Conservation (phyloP, 495 filamentous ascomycete species). For the Daldinia vernicosa region DNA sequence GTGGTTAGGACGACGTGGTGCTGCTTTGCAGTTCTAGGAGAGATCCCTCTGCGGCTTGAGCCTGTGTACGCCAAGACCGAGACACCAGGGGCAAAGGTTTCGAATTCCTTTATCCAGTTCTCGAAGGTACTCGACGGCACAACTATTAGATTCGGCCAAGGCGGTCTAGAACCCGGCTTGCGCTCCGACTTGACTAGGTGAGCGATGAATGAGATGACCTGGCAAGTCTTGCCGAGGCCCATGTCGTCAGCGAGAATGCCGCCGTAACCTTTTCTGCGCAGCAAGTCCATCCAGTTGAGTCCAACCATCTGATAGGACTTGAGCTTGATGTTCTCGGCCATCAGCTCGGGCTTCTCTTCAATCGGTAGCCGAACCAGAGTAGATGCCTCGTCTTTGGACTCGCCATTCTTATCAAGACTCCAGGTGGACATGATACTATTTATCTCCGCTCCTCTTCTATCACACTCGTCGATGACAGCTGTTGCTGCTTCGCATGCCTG, state of each 20-base stretch:
- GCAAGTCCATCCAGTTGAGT: conserved; percentile 88
- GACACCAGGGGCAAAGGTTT: conserved; percentile 81
- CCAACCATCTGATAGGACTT: conserved; percentile 96
- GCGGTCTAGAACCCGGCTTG: conserved; percentile 55
- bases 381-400: conserved; percentile 12
- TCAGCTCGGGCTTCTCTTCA: conserved; percentile 75
- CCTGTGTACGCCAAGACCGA: conserved; percentile 85
- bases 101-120: conserved; percentile 93
- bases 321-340: conserved; percentile 74
- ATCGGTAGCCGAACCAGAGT: conserved; percentile 46
- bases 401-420: conserved; percentile 40
- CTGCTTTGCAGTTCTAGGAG: conserved; percentile 59
- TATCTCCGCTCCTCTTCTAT: conserved; percentile 32
- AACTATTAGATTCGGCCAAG: conserved; percentile 82
- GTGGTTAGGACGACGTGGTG: conserved; percentile 93
- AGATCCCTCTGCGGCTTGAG: conserved; percentile 65
- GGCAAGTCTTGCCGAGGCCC: conserved; percentile 97
- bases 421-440: conserved; percentile 37
- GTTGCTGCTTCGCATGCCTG: conserved; percentile 43
- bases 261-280: conserved; percentile 79
- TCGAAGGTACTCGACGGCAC: conserved; percentile 93
- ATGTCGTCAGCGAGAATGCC: conserved; percentile 97
- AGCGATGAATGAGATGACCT: conserved; percentile 91
- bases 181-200: conserved; percentile 71
- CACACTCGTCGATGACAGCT: conserved; percentile 45